These are phyloP conservation scores for Hymenoscyphus fraxineus DNA, from an alignment of 2,329 filamentous ascomycete species.

Conservation along the genomic window DNA sequence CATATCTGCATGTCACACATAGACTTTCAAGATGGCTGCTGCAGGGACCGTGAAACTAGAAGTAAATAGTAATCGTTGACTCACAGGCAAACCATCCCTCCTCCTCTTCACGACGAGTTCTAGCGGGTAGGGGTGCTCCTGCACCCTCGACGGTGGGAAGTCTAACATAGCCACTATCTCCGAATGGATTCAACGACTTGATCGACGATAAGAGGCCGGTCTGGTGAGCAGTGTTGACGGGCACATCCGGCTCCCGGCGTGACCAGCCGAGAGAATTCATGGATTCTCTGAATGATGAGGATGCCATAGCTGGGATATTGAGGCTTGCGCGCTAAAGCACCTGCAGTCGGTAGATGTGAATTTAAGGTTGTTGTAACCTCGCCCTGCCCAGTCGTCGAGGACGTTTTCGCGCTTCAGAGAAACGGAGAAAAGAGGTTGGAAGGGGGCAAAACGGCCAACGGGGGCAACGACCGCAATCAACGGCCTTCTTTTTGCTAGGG, in stretches of 20 bases:
- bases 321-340: background rate
- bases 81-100: conserved; percentile 94
- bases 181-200: conserved; percentile 84
- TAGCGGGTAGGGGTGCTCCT: conserved; percentile 81
- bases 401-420: conserved; percentile 12
- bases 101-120: conserved; percentile 84
- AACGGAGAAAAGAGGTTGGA: conserved; percentile 5
- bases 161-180: conserved; percentile 79
- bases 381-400: background rate
- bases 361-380: conserved; percentile 19
- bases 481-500: background rate
- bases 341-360: conserved; percentile 22
- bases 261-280: conserved; percentile 96
- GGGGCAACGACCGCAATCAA: background rate
- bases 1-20: conserved; percentile 28
- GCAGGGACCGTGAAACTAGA: conserved; percentile 32
- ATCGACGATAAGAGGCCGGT: conserved; percentile 76
- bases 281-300: conserved; percentile 84
- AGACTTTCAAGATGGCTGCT: conserved; percentile 28
- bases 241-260: conserved; percentile 72
- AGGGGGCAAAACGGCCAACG: conserved; percentile 14
- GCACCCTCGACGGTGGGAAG: conserved; percentile 80
- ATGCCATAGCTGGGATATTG: conserved; percentile 62
- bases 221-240: conserved; percentile 68
- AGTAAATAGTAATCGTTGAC: conserved; percentile 41